Conservation (phyloP, 1,139 yeast species). For the Pichia terricola region DNA sequence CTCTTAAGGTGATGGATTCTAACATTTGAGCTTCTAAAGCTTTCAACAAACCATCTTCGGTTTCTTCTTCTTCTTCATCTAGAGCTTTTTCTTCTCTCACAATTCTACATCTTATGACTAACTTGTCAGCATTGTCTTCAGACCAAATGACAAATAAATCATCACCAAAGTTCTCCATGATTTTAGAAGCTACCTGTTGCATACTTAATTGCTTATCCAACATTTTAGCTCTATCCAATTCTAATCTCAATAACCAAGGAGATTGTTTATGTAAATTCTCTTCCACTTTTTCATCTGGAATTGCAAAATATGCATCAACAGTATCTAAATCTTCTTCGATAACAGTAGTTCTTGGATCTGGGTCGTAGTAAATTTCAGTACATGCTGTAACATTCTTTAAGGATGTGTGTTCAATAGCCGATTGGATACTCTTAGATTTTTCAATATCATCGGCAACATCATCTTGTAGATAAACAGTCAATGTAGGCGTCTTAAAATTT, state of each 20-base stretch:
- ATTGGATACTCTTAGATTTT: slow-evolving; percentile 88
- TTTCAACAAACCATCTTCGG: slow-evolving; percentile 94
- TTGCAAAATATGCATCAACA: slow-evolving; percentile 92
- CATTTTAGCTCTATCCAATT: slow-evolving; percentile 97
- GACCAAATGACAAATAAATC: slow-evolving; percentile 98
- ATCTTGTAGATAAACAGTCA: slow-evolving; percentile 79
- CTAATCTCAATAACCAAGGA: slow-evolving; percentile 95
- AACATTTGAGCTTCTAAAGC: slow-evolving; percentile 95
- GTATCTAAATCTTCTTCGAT: slow-evolving; percentile 96
- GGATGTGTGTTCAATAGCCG: slow-evolving; percentile 94
- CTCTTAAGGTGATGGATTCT: slow-evolving; percentile 88
- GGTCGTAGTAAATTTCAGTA: slow-evolving; percentile 94
- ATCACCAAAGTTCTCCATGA: slow-evolving; percentile 86
- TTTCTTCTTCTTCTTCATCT: slow-evolving; percentile 91
- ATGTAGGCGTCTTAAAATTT: slow-evolving; percentile 96
- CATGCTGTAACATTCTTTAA: slow-evolving; percentile 93
- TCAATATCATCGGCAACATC: slow-evolving; percentile 84
- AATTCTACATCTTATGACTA: slow-evolving; percentile 96
- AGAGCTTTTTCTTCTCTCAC: slow-evolving; percentile 91
- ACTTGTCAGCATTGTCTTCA: slow-evolving; percentile 96
- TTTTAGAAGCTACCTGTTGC: slow-evolving; percentile 97
- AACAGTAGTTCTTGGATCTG: slow-evolving; percentile 93
- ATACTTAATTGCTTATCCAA: slow-evolving; percentile 94
- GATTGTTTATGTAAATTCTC: slow-evolving; percentile 89
- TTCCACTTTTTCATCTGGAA: slow-evolving; percentile 96